Evolutionary conservation across 441 rosid species (phyloP).

Genomic region (Adansonia madagascariensis): DNA sequence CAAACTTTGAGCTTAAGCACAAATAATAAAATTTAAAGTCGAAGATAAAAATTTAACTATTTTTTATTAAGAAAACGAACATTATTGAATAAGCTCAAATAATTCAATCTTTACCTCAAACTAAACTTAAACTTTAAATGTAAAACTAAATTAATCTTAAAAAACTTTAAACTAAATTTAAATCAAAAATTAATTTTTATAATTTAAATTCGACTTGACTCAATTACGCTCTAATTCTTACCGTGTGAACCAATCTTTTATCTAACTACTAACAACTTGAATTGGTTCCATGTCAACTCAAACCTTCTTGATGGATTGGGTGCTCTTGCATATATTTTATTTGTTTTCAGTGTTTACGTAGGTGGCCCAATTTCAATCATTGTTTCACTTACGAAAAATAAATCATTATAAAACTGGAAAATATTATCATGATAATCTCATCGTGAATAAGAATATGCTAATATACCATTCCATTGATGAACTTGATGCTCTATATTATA

Average conservation of each 20-base stretch:
- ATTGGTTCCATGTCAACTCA: no score
- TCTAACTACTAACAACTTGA: neutral
- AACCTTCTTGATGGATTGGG: neutral
- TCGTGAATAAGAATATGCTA: conserved; percentile 34
- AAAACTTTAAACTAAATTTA: no score
- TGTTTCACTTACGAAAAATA: neutral
- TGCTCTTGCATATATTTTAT: neutral
- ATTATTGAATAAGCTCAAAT: no score
- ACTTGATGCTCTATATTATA: neutral
- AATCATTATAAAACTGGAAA: neutral
- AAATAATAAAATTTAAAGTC: no score
- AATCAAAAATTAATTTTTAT: no score
- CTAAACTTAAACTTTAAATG: no score
- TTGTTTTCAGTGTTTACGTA: neutral
- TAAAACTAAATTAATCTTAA: no score
- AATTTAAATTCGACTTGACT: no score
- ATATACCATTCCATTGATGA: conserved; percentile 27
- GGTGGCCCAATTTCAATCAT: conserved; percentile 1
- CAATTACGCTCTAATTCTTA: neutral
- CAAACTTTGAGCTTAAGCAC: no score
- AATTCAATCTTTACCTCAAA: no score
- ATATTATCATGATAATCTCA: conserved; percentile 15
- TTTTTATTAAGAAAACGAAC: no score
- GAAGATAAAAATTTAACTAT: no score
- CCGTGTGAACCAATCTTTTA: neutral